These are phyloP conservation scores for Sphagnum magellanicum DNA, from an alignment of 228 moss, liverwort and hornwort species.

Conservation along the genomic window DNA sequence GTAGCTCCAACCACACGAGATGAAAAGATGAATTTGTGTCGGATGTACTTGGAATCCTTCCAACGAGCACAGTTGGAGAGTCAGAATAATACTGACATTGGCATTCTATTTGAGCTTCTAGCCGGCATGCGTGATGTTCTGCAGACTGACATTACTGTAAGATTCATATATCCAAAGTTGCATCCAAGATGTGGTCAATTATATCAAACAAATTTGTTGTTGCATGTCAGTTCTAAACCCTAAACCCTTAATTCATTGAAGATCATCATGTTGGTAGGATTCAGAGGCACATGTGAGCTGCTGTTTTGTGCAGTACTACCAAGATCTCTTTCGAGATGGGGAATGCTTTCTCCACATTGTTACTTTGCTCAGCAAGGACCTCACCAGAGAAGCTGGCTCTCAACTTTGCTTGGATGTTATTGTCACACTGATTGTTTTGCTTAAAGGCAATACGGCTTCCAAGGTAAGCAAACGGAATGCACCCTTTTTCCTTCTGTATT, in stretches of 20 bases:
- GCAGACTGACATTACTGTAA: constrained; percentile 40
- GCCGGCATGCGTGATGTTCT: constrained; percentile 69
- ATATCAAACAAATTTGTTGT: too few species aligned
- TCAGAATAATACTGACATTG: constrained; percentile 46
- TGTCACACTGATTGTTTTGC: constrained; percentile 60
- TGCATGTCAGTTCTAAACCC: too few species aligned
- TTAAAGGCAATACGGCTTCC: constrained; percentile 72
- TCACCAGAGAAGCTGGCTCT: constrained; percentile 58
- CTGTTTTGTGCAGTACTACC: constrained; percentile 51
- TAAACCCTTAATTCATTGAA: too few species aligned
- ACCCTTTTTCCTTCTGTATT: too few species aligned
- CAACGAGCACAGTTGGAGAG: constrained; percentile 70
- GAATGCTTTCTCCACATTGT: constrained; percentile 86
- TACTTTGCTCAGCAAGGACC: constrained; percentile 66
- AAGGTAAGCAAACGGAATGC: constrained; percentile 18
- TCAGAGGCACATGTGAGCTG: too few species aligned
- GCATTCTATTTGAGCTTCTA: constrained; percentile 61
- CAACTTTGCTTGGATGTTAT: constrained; percentile 69
- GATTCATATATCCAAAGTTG: not conserved
- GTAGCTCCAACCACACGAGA: constrained; percentile 60
- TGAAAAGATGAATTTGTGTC: constrained; percentile 66
- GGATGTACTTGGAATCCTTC: constrained; percentile 68
- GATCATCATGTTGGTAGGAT: too few species aligned
- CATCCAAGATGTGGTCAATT: too few species aligned
- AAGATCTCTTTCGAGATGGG: constrained; percentile 70